phyloP scores from a whole-genome alignment of 2,329 filamentous ascomycete species.

The Stenocarpella maydis region DNA sequence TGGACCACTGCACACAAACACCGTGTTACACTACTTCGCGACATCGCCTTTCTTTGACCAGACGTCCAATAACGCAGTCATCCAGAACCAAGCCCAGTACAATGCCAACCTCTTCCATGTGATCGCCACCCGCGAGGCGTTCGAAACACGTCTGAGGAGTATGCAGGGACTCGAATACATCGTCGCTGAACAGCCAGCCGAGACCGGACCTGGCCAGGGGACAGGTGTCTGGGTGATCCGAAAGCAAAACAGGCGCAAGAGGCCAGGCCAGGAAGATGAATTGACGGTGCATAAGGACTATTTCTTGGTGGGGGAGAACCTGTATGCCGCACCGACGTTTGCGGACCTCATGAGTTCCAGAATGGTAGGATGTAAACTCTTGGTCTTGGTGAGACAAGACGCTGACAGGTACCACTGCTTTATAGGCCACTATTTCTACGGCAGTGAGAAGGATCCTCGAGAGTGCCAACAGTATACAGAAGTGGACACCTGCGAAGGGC shows the following conservation, averaged over 20 bases:
- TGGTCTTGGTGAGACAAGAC: not conserved
- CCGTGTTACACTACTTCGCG: constrained; percentile 73
- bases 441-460: constrained; percentile 62
- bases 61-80: constrained; percentile 72
- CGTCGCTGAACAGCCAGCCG: constrained; percentile 70
- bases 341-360: constrained; percentile 66
- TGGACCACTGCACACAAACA: constrained; percentile 70
- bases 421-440: constrained; percentile 62
- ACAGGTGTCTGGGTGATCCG: constrained; percentile 75
- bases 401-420: constrained; percentile 10
- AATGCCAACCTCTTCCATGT: constrained; percentile 66
- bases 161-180: constrained; percentile 75
- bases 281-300: constrained; percentile 67
- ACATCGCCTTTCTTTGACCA: constrained; percentile 73
- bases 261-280: constrained; percentile 63
- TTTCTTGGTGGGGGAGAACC: constrained; percentile 71
- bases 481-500: constrained; percentile 63
- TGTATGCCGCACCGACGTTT: constrained; percentile 71
- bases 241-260: constrained; percentile 71
- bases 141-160: constrained; percentile 67
- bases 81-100: constrained; percentile 68
- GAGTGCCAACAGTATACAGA: constrained; percentile 57
- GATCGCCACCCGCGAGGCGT: constrained; percentile 68
- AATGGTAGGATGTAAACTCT: constrained; percentile 55
- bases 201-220: constrained; percentile 66